Evolutionary conservation across 164 flowering plant species (phyloP).

Genomic region (Warburgia ugandensis): DNA sequence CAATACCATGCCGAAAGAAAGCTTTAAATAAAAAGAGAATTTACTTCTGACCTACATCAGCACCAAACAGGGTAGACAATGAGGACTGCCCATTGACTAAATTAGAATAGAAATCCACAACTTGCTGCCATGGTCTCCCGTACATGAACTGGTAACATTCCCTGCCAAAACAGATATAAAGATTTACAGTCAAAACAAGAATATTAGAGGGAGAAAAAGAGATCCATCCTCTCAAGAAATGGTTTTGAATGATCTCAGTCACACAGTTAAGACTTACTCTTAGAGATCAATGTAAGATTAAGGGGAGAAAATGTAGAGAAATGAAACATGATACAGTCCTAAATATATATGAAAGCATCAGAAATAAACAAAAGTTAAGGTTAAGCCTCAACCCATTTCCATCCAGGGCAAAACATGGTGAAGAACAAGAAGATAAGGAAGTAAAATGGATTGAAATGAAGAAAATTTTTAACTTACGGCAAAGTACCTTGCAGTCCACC

Average conservation of each 20-base stretch:
- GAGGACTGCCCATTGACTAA: slow-evolving; percentile 39
- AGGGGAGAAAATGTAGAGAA: too few relatives aligned
- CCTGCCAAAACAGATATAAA: slow-evolving; percentile 27
- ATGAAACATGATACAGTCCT: too few relatives aligned
- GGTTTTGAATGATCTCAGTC: too few relatives aligned
- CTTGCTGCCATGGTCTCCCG: slow-evolving; percentile 62
- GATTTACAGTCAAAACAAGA: not conserved
- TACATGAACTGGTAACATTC: slow-evolving; percentile 73
- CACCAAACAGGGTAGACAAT: slow-evolving; percentile 32
- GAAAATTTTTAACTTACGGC: too few relatives aligned
- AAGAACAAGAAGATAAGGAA: not conserved
- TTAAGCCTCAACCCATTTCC: too few relatives aligned
- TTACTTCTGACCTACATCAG: slow-evolving; percentile 21
- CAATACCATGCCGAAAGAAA: not conserved
- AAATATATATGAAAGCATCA: too few relatives aligned
- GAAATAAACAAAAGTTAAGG: too few relatives aligned
- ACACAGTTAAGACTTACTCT: too few relatives aligned
- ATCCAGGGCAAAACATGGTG: too few relatives aligned
- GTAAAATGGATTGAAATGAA: too few relatives aligned
- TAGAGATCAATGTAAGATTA: too few relatives aligned
- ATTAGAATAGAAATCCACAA: slow-evolving; percentile 53
- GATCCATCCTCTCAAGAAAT: too few relatives aligned
- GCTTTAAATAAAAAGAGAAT: not conserved
- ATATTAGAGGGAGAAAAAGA: not conserved
- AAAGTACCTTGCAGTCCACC: slow-evolving; percentile 61